Conservation (phyloP, 371 early-diverging fungal species). For the Apophysomyces elegans region DNA sequence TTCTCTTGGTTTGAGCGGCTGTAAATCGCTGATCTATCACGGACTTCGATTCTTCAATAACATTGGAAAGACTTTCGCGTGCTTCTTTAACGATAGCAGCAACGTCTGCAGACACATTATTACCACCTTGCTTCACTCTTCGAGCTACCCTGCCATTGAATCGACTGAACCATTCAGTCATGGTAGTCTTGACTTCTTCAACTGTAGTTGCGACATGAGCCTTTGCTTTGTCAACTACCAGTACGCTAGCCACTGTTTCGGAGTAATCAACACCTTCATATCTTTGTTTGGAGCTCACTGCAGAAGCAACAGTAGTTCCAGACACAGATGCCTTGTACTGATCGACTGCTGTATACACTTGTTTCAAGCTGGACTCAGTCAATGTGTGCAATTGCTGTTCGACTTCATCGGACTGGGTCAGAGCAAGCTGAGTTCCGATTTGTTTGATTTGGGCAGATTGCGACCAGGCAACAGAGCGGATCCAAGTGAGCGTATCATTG, state of each 20-base stretch:
- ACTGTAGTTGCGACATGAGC: constrained; percentile 2
- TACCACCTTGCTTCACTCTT: constrained; percentile 21
- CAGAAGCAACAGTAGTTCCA: constrained; percentile 12
- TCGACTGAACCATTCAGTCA: constrained; percentile 16
- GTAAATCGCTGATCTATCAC: not conserved
- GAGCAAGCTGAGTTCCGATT: constrained; percentile 24
- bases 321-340: constrained; percentile 14
- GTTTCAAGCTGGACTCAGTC: constrained; percentile 4
- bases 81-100: constrained; percentile 16
- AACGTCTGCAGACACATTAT: constrained; percentile 13
- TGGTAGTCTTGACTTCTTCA: constrained; percentile 14
- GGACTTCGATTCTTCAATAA: constrained; percentile 15
- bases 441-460: constrained; percentile 26
- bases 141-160: constrained; percentile 18
- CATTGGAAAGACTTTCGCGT: constrained; percentile 13
- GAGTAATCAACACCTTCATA: constrained; percentile 12
- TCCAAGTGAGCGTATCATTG: constrained; percentile 29
- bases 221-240: constrained; percentile 14
- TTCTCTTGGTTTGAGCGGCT: not conserved
- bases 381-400: constrained; percentile 6
- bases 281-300: constrained; percentile 4
- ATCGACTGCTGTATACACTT: constrained; percentile 11
- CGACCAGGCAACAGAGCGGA: constrained; percentile 30
- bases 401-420: not conserved
- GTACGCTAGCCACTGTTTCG: not conserved